A percentile compares a stretch with the other conserved stretches of the same genome.
Evolutionary conservation across 345 rosid genomes (phyloP).

Genomic region (Noccaea bulbosa): DNA sequence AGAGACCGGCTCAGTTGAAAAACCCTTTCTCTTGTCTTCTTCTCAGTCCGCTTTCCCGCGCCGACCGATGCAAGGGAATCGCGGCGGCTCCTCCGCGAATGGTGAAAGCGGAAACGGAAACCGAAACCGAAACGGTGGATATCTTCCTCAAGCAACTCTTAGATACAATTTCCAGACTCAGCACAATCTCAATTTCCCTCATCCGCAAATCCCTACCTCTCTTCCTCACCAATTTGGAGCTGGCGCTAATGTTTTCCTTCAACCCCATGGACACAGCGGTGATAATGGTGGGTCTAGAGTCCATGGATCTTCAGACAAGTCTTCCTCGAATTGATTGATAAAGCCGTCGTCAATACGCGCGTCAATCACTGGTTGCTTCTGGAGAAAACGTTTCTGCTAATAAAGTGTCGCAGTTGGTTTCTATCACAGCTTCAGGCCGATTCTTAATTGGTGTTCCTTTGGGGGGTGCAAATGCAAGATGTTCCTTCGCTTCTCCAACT

Average conservation of each 20-base stretch:
- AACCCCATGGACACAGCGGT: slow-evolving; percentile 27
- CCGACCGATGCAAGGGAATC: slow-evolving; percentile 34
- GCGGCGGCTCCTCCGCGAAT: slow-evolving; percentile 25
- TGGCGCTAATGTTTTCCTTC: slow-evolving; percentile 35
- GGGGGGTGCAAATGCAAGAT: slow-evolving; percentile 71
- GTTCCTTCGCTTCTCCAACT: slow-evolving; percentile 66
- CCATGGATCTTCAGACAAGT: neutral
- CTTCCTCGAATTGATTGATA: slow-evolving; percentile 47
- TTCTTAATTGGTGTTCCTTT: slow-evolving; percentile 42
- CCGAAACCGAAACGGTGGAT: slow-evolving; percentile 13
- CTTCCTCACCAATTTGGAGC: slow-evolving; percentile 39
- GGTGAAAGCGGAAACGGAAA: neutral
- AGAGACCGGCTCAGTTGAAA: neutral
- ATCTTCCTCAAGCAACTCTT: slow-evolving; percentile 27
- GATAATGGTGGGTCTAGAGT: slow-evolving; percentile 7
- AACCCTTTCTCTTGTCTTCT: slow-evolving; percentile 5
- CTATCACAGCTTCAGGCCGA: slow-evolving; percentile 51
- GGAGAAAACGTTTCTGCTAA: slow-evolving; percentile 59
- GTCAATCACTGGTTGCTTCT: slow-evolving; percentile 48
- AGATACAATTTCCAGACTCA: slow-evolving; percentile 36
- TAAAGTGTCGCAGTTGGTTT: slow-evolving; percentile 57
- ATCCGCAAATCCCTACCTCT: slow-evolving; percentile 31
- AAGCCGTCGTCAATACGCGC: slow-evolving; percentile 50
- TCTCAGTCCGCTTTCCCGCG: neutral
- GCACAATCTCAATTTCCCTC: slow-evolving; percentile 44